These are phyloP conservation scores for Nyssa sinensis DNA, from an alignment of 148 eudicot genomes.

Conservation along the genomic window DNA sequence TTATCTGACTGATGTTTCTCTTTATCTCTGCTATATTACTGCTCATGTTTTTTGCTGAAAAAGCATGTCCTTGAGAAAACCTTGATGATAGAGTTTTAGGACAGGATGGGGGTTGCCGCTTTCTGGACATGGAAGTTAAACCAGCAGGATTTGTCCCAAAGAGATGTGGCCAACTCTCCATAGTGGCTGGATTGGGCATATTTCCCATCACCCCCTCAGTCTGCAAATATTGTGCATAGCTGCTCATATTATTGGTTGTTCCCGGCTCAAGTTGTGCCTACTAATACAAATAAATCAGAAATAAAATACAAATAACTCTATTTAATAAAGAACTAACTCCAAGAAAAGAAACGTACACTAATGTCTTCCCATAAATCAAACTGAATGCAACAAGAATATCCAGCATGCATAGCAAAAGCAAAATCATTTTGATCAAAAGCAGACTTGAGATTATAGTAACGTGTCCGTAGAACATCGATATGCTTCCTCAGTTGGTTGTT, in stretches of 20 bases:
- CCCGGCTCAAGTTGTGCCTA: slow-evolving; percentile 58
- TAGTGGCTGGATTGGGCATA: slow-evolving; percentile 92
- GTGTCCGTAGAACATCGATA: slow-evolving; percentile 70
- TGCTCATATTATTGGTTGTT: slow-evolving; percentile 56
- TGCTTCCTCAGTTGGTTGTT: slow-evolving; percentile 84
- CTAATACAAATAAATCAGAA: not conserved
- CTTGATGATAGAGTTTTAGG: slow-evolving; percentile 37
- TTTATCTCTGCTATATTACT: slow-evolving; percentile 37
- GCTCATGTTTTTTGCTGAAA: slow-evolving; percentile 28
- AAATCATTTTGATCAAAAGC: slow-evolving; percentile 48
- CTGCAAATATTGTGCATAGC: slow-evolving; percentile 68
- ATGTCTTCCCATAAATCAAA: slow-evolving; percentile 70
- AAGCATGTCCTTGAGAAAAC: slow-evolving; percentile 23
- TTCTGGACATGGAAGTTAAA: slow-evolving; percentile 20
- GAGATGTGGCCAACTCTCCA: slow-evolving; percentile 45
- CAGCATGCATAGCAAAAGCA: slow-evolving; percentile 48
- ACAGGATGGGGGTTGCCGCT: slow-evolving; percentile 27
- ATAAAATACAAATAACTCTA: no score
- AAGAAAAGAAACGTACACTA: slow-evolving; percentile 47
- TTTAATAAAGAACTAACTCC: no score
- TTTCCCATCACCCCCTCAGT: slow-evolving; percentile 59
- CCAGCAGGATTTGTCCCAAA: slow-evolving; percentile 5
- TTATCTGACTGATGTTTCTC: slow-evolving; percentile 53
- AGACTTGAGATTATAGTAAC: slow-evolving; percentile 65
- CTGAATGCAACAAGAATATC: slow-evolving; percentile 53